phyloP scores from a whole-genome alignment of 345 rosid species.

The Populus tremula region DNA sequence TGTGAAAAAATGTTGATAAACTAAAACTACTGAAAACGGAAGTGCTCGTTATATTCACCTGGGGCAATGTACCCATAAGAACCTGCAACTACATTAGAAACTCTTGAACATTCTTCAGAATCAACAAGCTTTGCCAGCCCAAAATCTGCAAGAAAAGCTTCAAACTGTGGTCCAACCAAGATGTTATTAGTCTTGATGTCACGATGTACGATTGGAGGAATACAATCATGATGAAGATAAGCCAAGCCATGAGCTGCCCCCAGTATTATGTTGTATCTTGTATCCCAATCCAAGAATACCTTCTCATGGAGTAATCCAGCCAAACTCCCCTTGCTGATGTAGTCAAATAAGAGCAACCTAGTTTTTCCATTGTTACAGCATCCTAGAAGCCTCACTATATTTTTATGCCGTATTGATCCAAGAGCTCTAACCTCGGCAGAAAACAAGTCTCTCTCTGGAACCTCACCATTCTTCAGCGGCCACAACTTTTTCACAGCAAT shows the following conservation, averaged over 20 bases:
- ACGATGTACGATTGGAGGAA: slow-evolving; percentile 67
- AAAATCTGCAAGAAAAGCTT: slow-evolving; percentile 67
- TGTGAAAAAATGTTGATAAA: background rate
- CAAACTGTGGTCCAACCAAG: slow-evolving; percentile 60
- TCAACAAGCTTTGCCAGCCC: slow-evolving; percentile 65
- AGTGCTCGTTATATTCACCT: slow-evolving; percentile 39
- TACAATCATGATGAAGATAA: slow-evolving; percentile 73
- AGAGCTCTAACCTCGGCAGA: slow-evolving; percentile 66
- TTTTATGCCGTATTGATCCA: slow-evolving; percentile 66
- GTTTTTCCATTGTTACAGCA: slow-evolving; percentile 59
- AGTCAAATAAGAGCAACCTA: slow-evolving; percentile 61
- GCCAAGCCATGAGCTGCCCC: slow-evolving; percentile 74
- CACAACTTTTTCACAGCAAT: slow-evolving; percentile 74
- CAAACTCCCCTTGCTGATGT: slow-evolving; percentile 63
- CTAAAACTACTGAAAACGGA: background rate
- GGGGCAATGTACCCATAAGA: slow-evolving; percentile 84
- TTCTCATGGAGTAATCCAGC: slow-evolving; percentile 58
- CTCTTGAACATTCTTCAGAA: slow-evolving; percentile 41
- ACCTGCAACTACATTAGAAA: slow-evolving; percentile 57
- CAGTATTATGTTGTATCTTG: slow-evolving; percentile 57
- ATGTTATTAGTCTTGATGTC: slow-evolving; percentile 75
- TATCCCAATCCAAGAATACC: slow-evolving; percentile 56
- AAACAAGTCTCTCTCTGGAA: slow-evolving; percentile 53
- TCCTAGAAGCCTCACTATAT: slow-evolving; percentile 69
- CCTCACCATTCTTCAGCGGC: slow-evolving; percentile 51